Conservation (phyloP, 164 flowering plant genomes). For the Houttuynia cordata region DNA sequence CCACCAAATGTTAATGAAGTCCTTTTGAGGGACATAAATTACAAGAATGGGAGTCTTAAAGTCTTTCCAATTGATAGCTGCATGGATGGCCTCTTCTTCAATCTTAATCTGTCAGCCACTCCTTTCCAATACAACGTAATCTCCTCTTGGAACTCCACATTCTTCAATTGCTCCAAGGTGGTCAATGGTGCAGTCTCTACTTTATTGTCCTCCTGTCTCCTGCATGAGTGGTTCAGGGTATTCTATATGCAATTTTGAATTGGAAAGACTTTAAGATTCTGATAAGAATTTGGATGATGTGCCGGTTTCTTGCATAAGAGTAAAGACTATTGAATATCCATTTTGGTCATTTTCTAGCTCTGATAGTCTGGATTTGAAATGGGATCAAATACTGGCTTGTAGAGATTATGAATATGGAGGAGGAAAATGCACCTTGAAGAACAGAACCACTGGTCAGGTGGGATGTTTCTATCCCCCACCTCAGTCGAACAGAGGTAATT, state of each 20-base stretch:
- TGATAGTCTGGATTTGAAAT: background rate
- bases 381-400: background rate
- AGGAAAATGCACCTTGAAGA: background rate
- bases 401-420: background rate
- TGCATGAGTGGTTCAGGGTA: background rate
- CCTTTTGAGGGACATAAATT: background rate
- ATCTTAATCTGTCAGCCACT: background rate
- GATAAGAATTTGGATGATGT: background rate
- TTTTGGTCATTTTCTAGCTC: background rate
- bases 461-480: background rate
- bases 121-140: background rate
- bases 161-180: background rate
- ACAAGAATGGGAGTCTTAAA: background rate
- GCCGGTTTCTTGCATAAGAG: background rate
- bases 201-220: background rate
- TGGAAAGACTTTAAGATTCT: no score
- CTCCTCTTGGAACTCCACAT: background rate
- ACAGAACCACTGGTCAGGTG: background rate
- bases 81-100: background rate
- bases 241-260: background rate
- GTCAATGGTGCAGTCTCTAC: background rate
- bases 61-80: background rate
- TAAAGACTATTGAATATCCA: background rate
- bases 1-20: no score
- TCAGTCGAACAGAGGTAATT: no score